Evolutionary conservation across 2,329 filamentous ascomycete genomes (phyloP).

Genomic region (Ophiostoma pallidulum): DNA sequence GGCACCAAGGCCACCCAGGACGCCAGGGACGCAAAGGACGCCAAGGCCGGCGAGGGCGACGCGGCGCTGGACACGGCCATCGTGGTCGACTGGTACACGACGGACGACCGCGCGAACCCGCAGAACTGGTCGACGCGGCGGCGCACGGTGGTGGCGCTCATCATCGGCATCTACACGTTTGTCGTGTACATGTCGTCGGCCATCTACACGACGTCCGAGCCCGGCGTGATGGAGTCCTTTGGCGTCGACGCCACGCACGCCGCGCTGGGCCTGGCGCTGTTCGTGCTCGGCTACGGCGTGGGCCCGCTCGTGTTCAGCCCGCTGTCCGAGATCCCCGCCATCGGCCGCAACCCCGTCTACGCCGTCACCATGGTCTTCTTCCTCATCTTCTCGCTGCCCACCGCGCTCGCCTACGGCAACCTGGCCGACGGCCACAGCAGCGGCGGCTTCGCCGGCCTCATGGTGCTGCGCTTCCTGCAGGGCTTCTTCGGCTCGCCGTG

Average conservation of each 20-base stretch:
- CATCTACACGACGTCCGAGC: slow-evolving; percentile 31
- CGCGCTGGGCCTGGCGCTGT: slow-evolving; percentile 44
- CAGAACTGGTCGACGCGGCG: slow-evolving; percentile 37
- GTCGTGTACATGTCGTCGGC: slow-evolving; percentile 28
- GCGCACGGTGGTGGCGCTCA: slow-evolving; percentile 26
- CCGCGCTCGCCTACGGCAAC: slow-evolving; percentile 24
- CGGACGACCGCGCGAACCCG: slow-evolving; percentile 42
- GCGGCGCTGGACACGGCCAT: slow-evolving; percentile 18
- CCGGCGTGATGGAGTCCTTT: slow-evolving; percentile 40
- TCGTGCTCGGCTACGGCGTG: slow-evolving; percentile 47
- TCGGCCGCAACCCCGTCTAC: slow-evolving; percentile 28
- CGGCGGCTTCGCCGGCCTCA: slow-evolving; percentile 45
- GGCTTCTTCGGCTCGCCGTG: slow-evolving; percentile 54
- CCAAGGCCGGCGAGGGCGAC: not conserved
- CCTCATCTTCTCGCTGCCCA: slow-evolving; percentile 32
- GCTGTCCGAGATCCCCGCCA: slow-evolving; percentile 25
- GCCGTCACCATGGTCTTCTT: slow-evolving; percentile 16
- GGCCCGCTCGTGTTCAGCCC: slow-evolving; percentile 51
- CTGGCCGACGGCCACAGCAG: slow-evolving; percentile 11
- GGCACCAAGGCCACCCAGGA: too few species aligned
- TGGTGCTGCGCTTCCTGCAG: slow-evolving; percentile 61
- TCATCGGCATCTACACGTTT: slow-evolving; percentile 42
- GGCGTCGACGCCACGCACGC: slow-evolving; percentile 37
- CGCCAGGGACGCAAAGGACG: not conserved
- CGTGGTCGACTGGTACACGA: slow-evolving; percentile 32